Evolutionary conservation across 148 eudicot species (phyloP).

Genomic region (Chenopodium suecicum): DNA sequence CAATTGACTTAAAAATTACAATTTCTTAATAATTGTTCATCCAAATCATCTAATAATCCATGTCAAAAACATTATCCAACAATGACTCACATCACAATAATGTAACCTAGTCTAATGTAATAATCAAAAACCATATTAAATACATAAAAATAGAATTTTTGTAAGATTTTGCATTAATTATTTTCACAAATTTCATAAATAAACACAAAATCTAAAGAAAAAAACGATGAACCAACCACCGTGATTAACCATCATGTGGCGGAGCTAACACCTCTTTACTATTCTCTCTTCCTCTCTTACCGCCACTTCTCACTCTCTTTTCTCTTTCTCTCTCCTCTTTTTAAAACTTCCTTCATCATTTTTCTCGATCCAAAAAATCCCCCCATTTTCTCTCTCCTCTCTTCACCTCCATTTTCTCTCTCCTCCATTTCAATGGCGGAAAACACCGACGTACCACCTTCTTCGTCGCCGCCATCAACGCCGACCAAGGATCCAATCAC

Average conservation of each 20-base stretch:
- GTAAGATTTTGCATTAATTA: too few relatives aligned
- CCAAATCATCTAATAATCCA: neutral
- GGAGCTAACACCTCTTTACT: constrained; percentile 7
- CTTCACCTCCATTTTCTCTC: neutral
- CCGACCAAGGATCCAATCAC: constrained; percentile 31
- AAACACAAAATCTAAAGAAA: too few relatives aligned
- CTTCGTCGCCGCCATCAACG: constrained; percentile 22
- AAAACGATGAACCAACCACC: neutral
- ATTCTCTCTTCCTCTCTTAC: neutral
- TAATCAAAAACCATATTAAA: too few relatives aligned
- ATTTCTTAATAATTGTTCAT: neutral
- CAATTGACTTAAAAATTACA: too few relatives aligned
- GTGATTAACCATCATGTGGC: neutral
- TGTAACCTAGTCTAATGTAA: neutral
- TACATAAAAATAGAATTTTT: too few relatives aligned
- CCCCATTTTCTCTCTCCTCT: constrained; percentile 15
- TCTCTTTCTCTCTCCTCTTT: neutral
- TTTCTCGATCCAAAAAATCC: too few relatives aligned
- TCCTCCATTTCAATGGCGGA: constrained; percentile 33
- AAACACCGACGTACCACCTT: constrained; percentile 26
- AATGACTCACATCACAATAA: neutral
- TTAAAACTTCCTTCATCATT: too few relatives aligned
- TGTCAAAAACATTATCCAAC: neutral
- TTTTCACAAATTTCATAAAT: too few relatives aligned
- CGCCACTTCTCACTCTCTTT: constrained; percentile 18